These are phyloP conservation scores for Cladophialophora exuberans DNA, from an alignment of 2,329 filamentous ascomycete genomes.

Conservation along the genomic window DNA sequence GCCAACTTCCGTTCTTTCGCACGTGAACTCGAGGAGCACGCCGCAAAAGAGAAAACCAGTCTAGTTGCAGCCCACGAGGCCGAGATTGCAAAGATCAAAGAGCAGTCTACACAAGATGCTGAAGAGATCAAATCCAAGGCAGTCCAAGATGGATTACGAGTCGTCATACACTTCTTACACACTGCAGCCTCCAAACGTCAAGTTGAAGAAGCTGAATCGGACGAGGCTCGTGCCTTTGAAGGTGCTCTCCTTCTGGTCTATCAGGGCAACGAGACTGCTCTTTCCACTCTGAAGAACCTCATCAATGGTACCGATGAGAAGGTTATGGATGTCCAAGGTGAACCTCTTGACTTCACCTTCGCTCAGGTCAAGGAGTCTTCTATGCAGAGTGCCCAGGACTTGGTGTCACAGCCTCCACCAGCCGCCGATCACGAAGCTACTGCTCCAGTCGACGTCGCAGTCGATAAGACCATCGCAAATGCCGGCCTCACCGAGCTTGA, in stretches of 20 bases:
- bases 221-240: conserved; percentile 65
- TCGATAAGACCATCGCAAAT: conserved; percentile 64
- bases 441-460: conserved; percentile 42
- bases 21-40: conserved; percentile 59
- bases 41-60: conserved; percentile 59
- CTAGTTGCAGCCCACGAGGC: conserved; percentile 59
- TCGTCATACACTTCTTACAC: conserved; percentile 64
- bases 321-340: conserved; percentile 60
- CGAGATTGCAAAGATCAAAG: conserved; percentile 58
- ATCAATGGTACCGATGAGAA: conserved; percentile 63
- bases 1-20: conserved; percentile 63
- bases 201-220: conserved; percentile 59
- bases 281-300: conserved; percentile 62
- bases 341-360: conserved; percentile 58
- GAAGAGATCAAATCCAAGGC: conserved; percentile 51
- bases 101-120: conserved; percentile 54
- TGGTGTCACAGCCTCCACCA: conserved; percentile 30
- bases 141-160: conserved; percentile 59
- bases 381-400: conserved; percentile 44
- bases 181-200: conserved; percentile 65
- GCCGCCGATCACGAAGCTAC: conserved; percentile 46
- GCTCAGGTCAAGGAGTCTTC: conserved; percentile 56
- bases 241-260: conserved; percentile 66
- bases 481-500: conserved; percentile 64
- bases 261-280: conserved; percentile 62